These are phyloP conservation scores for Trypanosoma grayi DNA, from an alignment of 208 protist species.

Conservation along the genomic window DNA sequence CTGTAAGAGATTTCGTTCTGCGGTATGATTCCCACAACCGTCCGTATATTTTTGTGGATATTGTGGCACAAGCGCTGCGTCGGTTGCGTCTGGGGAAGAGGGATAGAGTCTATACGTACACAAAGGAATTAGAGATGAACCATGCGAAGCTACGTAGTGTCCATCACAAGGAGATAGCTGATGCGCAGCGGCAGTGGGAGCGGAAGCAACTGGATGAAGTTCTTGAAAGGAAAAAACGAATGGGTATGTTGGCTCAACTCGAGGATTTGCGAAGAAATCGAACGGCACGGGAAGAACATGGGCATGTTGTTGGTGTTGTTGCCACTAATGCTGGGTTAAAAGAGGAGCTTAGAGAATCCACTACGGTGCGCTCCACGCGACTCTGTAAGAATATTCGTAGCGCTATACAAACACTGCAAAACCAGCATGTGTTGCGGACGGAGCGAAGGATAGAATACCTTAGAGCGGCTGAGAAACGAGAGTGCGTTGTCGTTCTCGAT, in stretches of 20 bases:
- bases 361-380: neutral
- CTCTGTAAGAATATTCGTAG: slow-evolving; percentile 21
- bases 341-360: neutral
- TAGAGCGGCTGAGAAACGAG: slow-evolving; percentile 1
- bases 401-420: slow-evolving; percentile 18
- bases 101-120: neutral
- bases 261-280: neutral
- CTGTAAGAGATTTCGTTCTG: slow-evolving; percentile 8
- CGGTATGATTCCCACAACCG: neutral
- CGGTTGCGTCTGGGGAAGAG: neutral
- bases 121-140: neutral
- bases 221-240: slow-evolving; percentile 1
- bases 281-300: no score
- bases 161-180: neutral
- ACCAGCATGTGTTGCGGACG: slow-evolving; percentile 4
- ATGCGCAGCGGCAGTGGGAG: no score
- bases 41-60: neutral
- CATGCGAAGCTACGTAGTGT: neutral
- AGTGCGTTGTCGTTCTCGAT: neutral
- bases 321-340: no score
- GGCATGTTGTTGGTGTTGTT: no score
- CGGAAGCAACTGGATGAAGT: neutral
- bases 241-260: slow-evolving; percentile 2
- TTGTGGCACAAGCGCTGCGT: neutral
- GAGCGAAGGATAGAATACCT: slow-evolving; percentile 21